phyloP scores from a whole-genome alignment of 2,329 filamentous ascomycete genomes.

The Colletotrichum lini region DNA sequence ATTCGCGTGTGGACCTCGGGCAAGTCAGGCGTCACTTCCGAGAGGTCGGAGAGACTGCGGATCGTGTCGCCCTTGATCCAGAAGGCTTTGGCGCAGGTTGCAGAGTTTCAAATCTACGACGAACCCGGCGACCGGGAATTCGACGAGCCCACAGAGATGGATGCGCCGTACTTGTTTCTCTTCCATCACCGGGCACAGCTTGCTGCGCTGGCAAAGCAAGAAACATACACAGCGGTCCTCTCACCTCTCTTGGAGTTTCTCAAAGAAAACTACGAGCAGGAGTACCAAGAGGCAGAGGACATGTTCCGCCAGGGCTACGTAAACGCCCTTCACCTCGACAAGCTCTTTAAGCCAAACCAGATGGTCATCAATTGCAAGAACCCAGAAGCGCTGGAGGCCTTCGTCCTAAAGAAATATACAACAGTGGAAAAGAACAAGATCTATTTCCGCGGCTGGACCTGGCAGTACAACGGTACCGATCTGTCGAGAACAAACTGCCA shows the following conservation, averaged over 20 bases:
- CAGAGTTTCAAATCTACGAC: slow-evolving; percentile 3
- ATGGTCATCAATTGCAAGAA: not conserved
- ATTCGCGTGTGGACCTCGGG: not conserved
- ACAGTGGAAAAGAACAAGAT: not conserved
- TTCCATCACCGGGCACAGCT: slow-evolving; percentile 4
- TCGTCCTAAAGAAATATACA: not conserved
- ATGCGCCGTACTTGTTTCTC: slow-evolving; percentile 3
- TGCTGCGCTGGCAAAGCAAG: not conserved
- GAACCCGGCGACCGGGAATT: not conserved
- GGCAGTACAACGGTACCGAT: not conserved
- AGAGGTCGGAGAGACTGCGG: not conserved
- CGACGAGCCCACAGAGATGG: slow-evolving; percentile 3
- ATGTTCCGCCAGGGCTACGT: not conserved
- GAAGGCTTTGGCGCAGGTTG: slow-evolving; percentile 10
- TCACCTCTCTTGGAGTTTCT: not conserved
- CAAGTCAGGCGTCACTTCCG: not conserved
- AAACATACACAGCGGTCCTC: not conserved
- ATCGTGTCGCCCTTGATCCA: not conserved
- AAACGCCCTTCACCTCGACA: not conserved
- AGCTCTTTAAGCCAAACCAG: slow-evolving; percentile 18
- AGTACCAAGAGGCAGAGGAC: not conserved
- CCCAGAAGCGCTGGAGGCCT: not conserved
- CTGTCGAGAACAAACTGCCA: not conserved
- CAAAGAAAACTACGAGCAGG: not conserved
- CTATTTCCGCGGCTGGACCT: not conserved